These are phyloP conservation scores for Telfairia occidentalis DNA, from an alignment of 331 rosid genomes.

Conservation along the genomic window DNA sequence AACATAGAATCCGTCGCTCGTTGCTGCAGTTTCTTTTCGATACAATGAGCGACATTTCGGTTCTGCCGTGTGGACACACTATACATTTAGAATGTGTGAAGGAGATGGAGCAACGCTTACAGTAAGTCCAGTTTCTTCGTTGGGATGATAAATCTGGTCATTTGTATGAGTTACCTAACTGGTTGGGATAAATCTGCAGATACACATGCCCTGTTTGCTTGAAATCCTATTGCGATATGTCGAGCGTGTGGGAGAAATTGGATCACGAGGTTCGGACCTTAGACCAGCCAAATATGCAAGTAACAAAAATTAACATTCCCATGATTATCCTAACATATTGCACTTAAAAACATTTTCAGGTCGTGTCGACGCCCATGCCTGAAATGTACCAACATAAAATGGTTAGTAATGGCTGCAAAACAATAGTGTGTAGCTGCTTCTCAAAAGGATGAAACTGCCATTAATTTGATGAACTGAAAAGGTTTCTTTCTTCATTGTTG, in stretches of 20 bases:
- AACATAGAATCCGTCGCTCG: neutral
- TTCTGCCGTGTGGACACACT: constrained; percentile 62
- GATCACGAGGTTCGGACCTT: constrained; percentile 46
- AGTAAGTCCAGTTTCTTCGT: constrained; percentile 22
- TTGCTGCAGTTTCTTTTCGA: constrained; percentile 56
- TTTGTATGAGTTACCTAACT: neutral
- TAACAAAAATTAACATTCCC: no score
- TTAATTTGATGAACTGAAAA: neutral
- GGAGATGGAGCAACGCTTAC: constrained; percentile 51
- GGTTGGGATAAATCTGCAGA: constrained; percentile 24
- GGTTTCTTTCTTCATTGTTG: neutral
- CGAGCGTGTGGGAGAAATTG: constrained; percentile 46
- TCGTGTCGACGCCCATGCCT: constrained; percentile 61
- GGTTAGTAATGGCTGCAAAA: constrained; percentile 24
- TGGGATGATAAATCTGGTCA: no score
- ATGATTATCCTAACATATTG: neutral
- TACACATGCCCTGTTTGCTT: constrained; percentile 72
- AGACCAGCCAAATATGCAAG: neutral
- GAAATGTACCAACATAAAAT: constrained; percentile 33
- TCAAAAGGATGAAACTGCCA: neutral
- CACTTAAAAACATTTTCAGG: constrained; percentile 23
- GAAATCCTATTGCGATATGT: constrained; percentile 60
- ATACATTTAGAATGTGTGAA: constrained; percentile 53
- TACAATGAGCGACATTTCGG: constrained; percentile 30
- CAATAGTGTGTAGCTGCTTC: neutral